A percentile compares a stretch with the other conserved stretches of the same genome.
Evolutionary conservation across 805 yeast genomes (phyloP).

Genomic region (Candida chauliodis): DNA sequence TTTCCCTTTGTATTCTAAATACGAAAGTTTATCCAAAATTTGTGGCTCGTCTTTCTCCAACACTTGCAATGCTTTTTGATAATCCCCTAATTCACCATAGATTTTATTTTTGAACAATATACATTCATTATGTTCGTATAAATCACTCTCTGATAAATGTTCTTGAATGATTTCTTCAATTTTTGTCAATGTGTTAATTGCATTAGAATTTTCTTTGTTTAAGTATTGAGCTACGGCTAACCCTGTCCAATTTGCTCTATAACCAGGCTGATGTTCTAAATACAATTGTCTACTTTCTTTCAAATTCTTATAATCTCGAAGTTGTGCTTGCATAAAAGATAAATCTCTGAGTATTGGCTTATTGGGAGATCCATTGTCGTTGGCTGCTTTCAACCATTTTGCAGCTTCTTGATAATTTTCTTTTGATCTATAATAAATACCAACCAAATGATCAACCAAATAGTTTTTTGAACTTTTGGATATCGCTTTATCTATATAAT

Average conservation of each 20-base stretch:
- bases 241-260: conserved; percentile 87
- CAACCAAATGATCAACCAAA: conserved; percentile 79
- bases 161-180: conserved; percentile 75
- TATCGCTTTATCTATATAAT: conserved; percentile 58
- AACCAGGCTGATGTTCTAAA: conserved; percentile 73
- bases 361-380: conserved; percentile 75
- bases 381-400: conserved; percentile 70
- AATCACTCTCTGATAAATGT: conserved; percentile 61
- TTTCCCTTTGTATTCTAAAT: conserved; percentile 64
- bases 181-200: conserved; percentile 67
- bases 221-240: conserved; percentile 83
- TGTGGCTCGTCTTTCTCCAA: conserved; percentile 50
- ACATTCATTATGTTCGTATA: conserved; percentile 79
- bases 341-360: conserved; percentile 78
- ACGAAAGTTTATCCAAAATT: conserved; percentile 54
- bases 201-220: conserved; percentile 60
- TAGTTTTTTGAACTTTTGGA: conserved; percentile 58
- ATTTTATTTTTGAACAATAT: conserved; percentile 67
- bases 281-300: conserved; percentile 62
- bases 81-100: conserved; percentile 60
- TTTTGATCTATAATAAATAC: conserved; percentile 71
- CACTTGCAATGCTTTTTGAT: conserved; percentile 58
- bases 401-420: conserved; percentile 74
- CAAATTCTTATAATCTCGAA: conserved; percentile 65
- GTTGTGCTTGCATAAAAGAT: conserved; percentile 74